Base-by-base conservation (phyloP, 108 stramenopile genomes). In the Fragilariopsis cylindrus region DNA sequence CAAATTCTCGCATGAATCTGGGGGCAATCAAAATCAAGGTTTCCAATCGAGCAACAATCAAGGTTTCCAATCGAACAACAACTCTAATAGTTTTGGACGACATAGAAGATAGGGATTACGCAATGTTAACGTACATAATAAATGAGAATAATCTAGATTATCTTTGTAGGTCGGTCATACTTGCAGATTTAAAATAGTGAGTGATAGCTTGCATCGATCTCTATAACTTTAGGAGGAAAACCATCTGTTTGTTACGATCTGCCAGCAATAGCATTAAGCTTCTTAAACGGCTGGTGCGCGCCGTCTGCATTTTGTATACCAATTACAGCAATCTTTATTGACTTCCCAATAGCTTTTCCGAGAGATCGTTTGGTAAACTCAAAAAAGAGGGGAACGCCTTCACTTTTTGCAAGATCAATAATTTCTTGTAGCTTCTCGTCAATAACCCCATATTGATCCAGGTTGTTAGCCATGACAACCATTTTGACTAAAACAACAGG, bases 281-380 rank as follows among this genome's bases (percentile, higher is more conserved):
- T 84, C 65, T 97, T 97, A 53, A 90, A 92, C 40, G 88, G 84
- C 57, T 96, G 93, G 63, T 96, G 64, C n/a, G 96, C 98, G 30
- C 98, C 98, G 46, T 96, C 96, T 7, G 92, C 87, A 73, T 86
- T 94, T 79, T 97, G 94, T 3, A 98, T 81, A 3, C 95, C 98
- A 4, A 98, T 89, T 9, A 90, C 94, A 15, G 91, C 84, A 15
- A 97, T 83, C 81, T 96, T 94, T 73, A 96, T 88, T 4, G 73
- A 81, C 70, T 98, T 98, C 7, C 93, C 90, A 11, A 98, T 44
- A 3, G 94, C 94, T 74, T 95, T 96, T 4, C 97, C 97, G 0
- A 97, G 78, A 66, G 76, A 81, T 54, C 90, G 75, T 71, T 93
- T 97, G 64, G 81, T 91, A 57, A 96, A 82, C 39, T 95, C 96